Evolutionary conservation across 345 rosid genomes (phyloP), one percentile per base, ranked within the genome.

Genomic region (Arabidopsis arenosa): DNA sequence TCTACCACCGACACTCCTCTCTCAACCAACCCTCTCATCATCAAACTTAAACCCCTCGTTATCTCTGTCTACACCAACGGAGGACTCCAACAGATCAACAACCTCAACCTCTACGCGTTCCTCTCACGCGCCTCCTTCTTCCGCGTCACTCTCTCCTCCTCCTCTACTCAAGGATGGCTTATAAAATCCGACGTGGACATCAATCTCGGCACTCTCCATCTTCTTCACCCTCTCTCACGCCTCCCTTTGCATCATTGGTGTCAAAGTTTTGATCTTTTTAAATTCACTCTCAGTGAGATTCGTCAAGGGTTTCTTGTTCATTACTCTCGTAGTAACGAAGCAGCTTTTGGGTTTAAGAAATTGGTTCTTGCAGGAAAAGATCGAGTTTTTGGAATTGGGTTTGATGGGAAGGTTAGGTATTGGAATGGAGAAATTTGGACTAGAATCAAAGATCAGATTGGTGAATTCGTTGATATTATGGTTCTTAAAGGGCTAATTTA

Each of bases 381-480:
- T 15, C 28, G 4, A 0, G 7, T 68, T 55, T 0, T 51, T 1
- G 41, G 26, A 5, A 4, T 55, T 1, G 11, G 73, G 30, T 28
- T 28, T 28, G 30, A 54, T 4, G 63, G 73, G 30, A 40, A 9
- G 52, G 28, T 54, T 10, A 13, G 63, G 30, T 53, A 39, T 0
- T 68, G 63, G 51, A n/a, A 54, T 0, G 63, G 52, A n/a, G 7
- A 26, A 3, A 54, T 14, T 0, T 68, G 72, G 62, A 68, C 10
- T 0, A 23, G 37, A 68, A 9, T 39, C 39, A 8, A 39, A 36
- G 14, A 23, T 12, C 49, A 68, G 2, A 3, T 7, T 1, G 49
- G 5, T 68, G 15, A 39, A 3, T 53, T 68, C 36, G 23, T 5
- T 33, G 62, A 68, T 37, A 39, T 68, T 0, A 11, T 66, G 2